Conservation (phyloP, 371 early-diverging fungal genomes). For the Mortierella sp. region DNA sequence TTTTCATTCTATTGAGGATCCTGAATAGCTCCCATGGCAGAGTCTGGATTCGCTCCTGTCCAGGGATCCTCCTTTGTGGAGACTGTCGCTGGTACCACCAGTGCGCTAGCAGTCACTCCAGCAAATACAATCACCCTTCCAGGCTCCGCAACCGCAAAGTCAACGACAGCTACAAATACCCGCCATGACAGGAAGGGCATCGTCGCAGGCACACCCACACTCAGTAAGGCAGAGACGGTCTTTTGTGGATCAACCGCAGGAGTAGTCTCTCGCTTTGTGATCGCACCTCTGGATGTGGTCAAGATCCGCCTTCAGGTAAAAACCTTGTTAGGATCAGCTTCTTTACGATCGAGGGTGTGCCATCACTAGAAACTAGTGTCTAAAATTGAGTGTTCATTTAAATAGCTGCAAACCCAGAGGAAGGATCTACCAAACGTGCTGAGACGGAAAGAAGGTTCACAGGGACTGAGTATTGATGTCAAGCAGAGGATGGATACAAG, state of each 20-base stretch:
- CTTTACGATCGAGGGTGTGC: background rate
- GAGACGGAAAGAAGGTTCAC: slow-evolving; percentile 16
- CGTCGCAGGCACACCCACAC: slow-evolving; percentile 49
- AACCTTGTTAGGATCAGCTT: too few species aligned
- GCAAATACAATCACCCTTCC: background rate
- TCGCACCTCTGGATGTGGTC: slow-evolving; percentile 92
- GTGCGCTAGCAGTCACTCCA: background rate
- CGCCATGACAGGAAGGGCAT: slow-evolving; percentile 4
- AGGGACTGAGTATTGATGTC: background rate
- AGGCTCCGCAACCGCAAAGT: too few species aligned
- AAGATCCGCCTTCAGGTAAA: slow-evolving; percentile 87
- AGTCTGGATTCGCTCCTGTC: background rate
- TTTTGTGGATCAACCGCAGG: slow-evolving; percentile 78
- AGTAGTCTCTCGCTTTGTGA: slow-evolving; percentile 72
- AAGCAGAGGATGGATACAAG: background rate
- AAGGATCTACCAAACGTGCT: slow-evolving; percentile 18
- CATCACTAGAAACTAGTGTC: too few species aligned
- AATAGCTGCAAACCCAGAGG: slow-evolving; percentile 40
- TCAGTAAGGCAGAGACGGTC: slow-evolving; percentile 65
- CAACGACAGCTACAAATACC: background rate
- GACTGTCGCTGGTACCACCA: background rate
- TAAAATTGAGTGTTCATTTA: too few species aligned
- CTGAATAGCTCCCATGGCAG: background rate
- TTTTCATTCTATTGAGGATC: background rate
- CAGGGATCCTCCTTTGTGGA: background rate